Evolutionary conservation across 768 basidiomycete genomes (phyloP).

Genomic region (Favolaschia claudopus): DNA sequence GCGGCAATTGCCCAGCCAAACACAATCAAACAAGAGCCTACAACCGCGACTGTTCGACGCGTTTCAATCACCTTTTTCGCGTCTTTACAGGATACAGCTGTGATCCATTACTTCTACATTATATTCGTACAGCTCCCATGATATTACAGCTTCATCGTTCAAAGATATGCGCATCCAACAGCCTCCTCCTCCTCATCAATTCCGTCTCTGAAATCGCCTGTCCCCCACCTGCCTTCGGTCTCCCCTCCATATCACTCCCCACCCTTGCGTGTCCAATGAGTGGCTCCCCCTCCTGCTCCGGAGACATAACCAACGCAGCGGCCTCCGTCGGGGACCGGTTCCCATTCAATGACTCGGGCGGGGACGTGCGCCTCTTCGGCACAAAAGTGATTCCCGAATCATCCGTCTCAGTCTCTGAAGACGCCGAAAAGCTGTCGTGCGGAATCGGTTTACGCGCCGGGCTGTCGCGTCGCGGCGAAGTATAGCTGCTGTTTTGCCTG

Average conservation of each 20-base stretch:
- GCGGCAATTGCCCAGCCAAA: no score
- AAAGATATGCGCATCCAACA: constrained; percentile 78
- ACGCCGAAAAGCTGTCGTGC: constrained; percentile 26
- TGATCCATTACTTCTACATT: no score
- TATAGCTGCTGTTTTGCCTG: constrained; percentile 16
- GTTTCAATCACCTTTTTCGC: no score
- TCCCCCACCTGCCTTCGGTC: constrained; percentile 55
- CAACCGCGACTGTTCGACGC: no score
- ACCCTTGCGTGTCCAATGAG: background rate
- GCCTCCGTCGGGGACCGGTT: background rate
- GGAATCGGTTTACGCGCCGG: constrained; percentile 28
- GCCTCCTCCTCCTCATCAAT: constrained; percentile 77
- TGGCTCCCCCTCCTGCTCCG: constrained; percentile 5
- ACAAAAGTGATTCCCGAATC: constrained; percentile 77
- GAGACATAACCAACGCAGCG: background rate
- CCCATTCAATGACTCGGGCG: constrained; percentile 29
- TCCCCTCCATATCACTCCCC: constrained; percentile 21
- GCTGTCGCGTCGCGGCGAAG: constrained; percentile 24
- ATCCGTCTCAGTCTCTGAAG: constrained; percentile 71
- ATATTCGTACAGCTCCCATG: constrained; percentile 18
- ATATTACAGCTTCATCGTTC: constrained; percentile 40
- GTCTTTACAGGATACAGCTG: no score
- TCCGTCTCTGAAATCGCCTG: constrained; percentile 81
- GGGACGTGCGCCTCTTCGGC: constrained; percentile 48
- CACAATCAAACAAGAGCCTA: no score